A percentile compares a stretch with the other conserved stretches of the same genome.
These are phyloP conservation scores for Andrographis paniculata DNA, from an alignment of 305 asterid genomes.

Conservation along the genomic window DNA sequence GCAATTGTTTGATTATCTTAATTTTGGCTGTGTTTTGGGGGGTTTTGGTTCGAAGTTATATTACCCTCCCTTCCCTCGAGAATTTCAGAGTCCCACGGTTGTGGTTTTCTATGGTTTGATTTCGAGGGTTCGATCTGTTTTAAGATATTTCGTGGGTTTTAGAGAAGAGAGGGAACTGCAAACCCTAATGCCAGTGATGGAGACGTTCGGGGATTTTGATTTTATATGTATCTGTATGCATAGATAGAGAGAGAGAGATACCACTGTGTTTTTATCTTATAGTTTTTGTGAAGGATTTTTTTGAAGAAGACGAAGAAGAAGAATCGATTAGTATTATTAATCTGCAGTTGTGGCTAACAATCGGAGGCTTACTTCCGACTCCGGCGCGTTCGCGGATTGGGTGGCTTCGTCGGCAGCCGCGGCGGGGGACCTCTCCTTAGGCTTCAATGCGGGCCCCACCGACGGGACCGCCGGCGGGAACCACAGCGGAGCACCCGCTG, in stretches of 20 bases:
- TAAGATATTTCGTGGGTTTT: neutral
- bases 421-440: slow-evolving; percentile 51
- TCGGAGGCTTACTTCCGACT: slow-evolving; percentile 39
- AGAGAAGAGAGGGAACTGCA: neutral
- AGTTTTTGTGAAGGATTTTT: neutral
- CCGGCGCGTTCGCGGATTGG: slow-evolving; percentile 55
- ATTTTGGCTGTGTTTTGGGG: no score
- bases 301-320: neutral
- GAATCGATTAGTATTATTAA: no score
- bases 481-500: slow-evolving; percentile 15
- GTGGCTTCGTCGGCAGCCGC: slow-evolving; percentile 42
- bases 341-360: slow-evolving; percentile 55
- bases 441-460: slow-evolving; percentile 40
- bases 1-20: neutral
- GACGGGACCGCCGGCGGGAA: slow-evolving; percentile 17
- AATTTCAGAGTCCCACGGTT: no score
- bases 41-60: no score
- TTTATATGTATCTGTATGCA: neutral
- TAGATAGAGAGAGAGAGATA: neutral
- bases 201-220: neutral
- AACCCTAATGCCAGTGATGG: neutral
- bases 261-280: neutral
- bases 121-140: neutral
- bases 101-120: neutral
- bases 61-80: no score